phyloP scores from a whole-genome alignment of 306 rosid genomes.

The apple (Malus domestica) region ASM211411v1 NC_041805.1:16056501-16057000 shows the following conservation, averaged over 20 bases:
- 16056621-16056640: neutral
- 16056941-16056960: neutral
- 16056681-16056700: neutral
- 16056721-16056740: neutral
- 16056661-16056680: neutral
- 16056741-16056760: neutral
- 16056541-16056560: too few relatives aligned
- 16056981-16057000: neutral
- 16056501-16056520: too few relatives aligned
- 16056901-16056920: neutral
- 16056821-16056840: neutral
- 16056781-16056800: neutral
- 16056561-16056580: too few relatives aligned
- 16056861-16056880: neutral
- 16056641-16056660: neutral
- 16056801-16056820: neutral
- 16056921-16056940: neutral
- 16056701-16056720: neutral
- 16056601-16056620: neutral
- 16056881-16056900: neutral
- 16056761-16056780: neutral
- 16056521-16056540: too few relatives aligned
- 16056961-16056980: neutral
- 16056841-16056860: neutral
- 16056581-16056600: neutral